Evolutionary conservation across 2,329 filamentous ascomycete species (phyloP), one percentile per base, ranked within the genome.

Genomic region (Aspergillus sp.): DNA sequence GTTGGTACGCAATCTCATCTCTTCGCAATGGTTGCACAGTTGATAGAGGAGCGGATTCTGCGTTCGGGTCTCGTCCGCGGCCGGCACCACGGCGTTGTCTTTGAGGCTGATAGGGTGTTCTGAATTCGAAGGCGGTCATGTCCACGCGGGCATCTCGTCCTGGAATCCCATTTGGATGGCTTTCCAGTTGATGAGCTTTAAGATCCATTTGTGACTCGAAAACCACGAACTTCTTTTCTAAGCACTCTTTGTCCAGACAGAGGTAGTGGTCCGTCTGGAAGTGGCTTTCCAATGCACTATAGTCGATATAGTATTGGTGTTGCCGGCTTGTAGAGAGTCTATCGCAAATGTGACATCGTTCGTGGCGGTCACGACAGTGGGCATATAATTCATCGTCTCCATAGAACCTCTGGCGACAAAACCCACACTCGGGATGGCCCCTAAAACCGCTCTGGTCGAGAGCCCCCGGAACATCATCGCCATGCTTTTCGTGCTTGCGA

Each of bases 151-250:
- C 90, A 72, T 97, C 93, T 67, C 91, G 83, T 56, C 92, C 97
- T 8, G 91, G 91, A 23, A 96, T 73, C 0, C 88, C 85, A 65
- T 87, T 86, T 0, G 88, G 91, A 70, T 99, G 95, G 54, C 88
- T 85, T 66, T 90, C 88, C 9, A 99, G 77, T 72, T 96, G 91
- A 76, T 99, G 95, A 3, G 90, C 95, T 73, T 98, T 96, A 47
- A 99, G 78, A 68, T 99, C 95, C 81, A 99, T 87, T 69, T 97
- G 91, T 0, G 92, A 93, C 55, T 91, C 91, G 66, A 99, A 99
- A 0, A 98, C 95, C 31, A 98, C 90, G 71, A 98, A 97, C 72
- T 97, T 98, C 84, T 96, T 96, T 66, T 98, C 95, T 69, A 95
- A 73, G 68, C 95, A 99, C 70, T 96, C 93, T 54, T 84, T 82